phyloP scores from a whole-genome alignment of 495 filamentous ascomycete species.

The Viridothelium virens region DNA sequence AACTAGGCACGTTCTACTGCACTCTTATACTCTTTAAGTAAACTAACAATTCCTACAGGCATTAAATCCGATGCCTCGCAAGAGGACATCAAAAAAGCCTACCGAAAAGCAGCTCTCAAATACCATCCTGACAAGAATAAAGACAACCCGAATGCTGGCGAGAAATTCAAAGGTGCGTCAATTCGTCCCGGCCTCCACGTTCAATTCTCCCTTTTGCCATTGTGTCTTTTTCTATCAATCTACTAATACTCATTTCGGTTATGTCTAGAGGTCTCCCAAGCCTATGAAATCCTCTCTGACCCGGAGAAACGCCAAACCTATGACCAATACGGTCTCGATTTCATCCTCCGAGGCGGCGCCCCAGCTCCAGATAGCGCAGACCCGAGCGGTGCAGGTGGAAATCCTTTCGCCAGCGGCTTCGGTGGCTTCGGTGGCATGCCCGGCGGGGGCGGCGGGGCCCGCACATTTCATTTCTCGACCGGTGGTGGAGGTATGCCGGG shows the following conservation, averaged over 20 bases:
- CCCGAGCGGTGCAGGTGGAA: constrained; percentile 38
- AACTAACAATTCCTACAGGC: constrained; percentile 27
- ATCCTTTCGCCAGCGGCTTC: constrained; percentile 39
- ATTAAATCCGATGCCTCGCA: constrained; percentile 71
- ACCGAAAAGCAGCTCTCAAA: constrained; percentile 69
- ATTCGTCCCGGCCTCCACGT: constrained; percentile 5
- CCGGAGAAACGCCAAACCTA: constrained; percentile 95
- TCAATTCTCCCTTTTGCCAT: constrained; percentile 11
- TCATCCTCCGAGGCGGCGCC: constrained; percentile 69
- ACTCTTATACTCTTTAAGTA: constrained; percentile 10
- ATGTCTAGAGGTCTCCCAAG: constrained; percentile 73
- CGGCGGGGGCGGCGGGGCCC: constrained; percentile 41
- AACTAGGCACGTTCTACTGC: constrained; percentile 28
- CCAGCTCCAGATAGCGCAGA: constrained; percentile 51
- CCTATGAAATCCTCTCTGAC: constrained; percentile 95
- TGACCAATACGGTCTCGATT: constrained; percentile 91
- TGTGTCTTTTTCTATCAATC: constrained; percentile 5
- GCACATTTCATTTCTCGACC: constrained; percentile 70
- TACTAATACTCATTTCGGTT: constrained; percentile 19
- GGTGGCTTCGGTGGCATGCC: constrained; percentile 54
- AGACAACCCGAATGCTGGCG: constrained; percentile 69
- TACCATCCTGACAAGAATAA: constrained; percentile 97
- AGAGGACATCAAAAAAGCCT: constrained; percentile 97
- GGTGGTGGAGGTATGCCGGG: constrained; percentile 44
- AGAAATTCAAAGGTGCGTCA: constrained; percentile 70